Evolutionary conservation across 208 protist genomes (phyloP).

Genomic region (Kentomonas sorsogonicus): DNA sequence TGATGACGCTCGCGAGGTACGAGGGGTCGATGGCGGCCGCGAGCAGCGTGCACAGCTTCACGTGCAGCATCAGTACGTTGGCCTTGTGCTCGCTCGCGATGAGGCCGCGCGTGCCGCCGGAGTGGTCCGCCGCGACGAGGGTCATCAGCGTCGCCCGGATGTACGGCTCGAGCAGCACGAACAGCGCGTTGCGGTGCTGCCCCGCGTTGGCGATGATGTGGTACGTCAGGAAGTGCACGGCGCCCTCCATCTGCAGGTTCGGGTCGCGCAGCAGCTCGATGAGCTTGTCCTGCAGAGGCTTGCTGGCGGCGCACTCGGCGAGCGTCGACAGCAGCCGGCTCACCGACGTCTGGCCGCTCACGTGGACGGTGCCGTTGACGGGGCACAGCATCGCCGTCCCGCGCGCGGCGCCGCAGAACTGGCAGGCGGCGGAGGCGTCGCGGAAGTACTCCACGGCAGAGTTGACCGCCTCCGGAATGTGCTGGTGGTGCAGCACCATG

Average conservation of each 20-base stretch:
- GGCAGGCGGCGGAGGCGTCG: constrained; percentile 67
- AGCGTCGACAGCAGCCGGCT: constrained; percentile 74
- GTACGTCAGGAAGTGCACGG: constrained; percentile 79
- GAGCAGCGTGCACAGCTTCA: constrained; percentile 79
- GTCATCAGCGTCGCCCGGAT: constrained; percentile 80
- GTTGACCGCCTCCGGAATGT: constrained; percentile 79
- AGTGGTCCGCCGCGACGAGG: constrained; percentile 59
- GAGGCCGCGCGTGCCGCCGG: constrained; percentile 30
- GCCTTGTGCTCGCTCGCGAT: constrained; percentile 79
- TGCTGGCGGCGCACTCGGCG: constrained; percentile 75
- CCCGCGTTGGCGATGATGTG: constrained; percentile 83
- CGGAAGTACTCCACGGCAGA: constrained; percentile 72
- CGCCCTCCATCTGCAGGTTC: constrained; percentile 64
- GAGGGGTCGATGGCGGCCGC: constrained; percentile 66
- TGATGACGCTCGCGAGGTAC: constrained; percentile 80
- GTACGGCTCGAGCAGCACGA: constrained; percentile 79
- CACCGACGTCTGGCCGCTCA: constrained; percentile 59
- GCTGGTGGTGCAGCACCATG: constrained; percentile 86
- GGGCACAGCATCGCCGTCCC: constrained; percentile 63
- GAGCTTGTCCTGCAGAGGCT: constrained; percentile 61
- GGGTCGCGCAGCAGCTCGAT: constrained; percentile 75
- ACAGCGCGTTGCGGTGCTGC: constrained; percentile 77
- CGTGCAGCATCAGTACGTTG: constrained; percentile 84
- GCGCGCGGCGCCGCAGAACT: constrained; percentile 59
- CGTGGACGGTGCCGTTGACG: constrained; percentile 76